Conservation (phyloP, 805 yeast species). For the Priceomyces carsonii region DNA sequence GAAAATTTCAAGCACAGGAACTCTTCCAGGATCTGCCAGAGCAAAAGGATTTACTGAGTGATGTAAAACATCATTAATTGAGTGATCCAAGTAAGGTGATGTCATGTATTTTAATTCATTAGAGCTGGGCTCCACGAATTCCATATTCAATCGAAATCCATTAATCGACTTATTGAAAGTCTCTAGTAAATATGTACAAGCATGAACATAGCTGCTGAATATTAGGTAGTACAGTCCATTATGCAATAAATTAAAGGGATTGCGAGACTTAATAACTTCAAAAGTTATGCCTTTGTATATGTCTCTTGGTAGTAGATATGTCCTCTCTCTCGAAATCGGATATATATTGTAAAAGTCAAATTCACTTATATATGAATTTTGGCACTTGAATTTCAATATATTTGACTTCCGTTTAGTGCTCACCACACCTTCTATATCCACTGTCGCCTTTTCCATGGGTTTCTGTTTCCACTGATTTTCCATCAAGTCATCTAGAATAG, state of each 20-base stretch:
- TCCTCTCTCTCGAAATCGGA: constrained; percentile 34
- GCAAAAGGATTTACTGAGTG: constrained; percentile 5
- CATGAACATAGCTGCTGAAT: constrained; percentile 48
- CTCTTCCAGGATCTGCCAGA: constrained; percentile 2
- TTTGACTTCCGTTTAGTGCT: constrained; percentile 18
- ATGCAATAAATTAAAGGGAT: constrained; percentile 44
- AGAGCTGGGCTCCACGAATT: constrained; percentile 40
- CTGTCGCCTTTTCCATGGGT: constrained; percentile 24
- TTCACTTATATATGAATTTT: constrained; percentile 35
- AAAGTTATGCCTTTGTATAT: constrained; percentile 29
- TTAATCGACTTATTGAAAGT: constrained; percentile 49
- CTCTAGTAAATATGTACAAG: constrained; percentile 53
- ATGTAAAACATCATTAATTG: constrained; percentile 4
- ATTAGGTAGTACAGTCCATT: constrained; percentile 54
- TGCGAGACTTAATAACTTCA: constrained; percentile 50
- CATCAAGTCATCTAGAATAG: constrained; percentile 28
- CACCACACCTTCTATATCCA: constrained; percentile 17
- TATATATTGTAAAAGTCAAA: constrained; percentile 42
- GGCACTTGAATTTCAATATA: constrained; percentile 39
- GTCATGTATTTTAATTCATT: constrained; percentile 26
- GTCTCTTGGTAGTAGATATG: constrained; percentile 21
- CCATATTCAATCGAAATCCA: constrained; percentile 48
- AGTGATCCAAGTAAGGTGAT: constrained; percentile 27
- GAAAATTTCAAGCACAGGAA: constrained; percentile 8
- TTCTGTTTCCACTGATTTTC: constrained; percentile 31